Conservation (phyloP, 306 rosid genomes). For the Rosa rugosa region DNA sequence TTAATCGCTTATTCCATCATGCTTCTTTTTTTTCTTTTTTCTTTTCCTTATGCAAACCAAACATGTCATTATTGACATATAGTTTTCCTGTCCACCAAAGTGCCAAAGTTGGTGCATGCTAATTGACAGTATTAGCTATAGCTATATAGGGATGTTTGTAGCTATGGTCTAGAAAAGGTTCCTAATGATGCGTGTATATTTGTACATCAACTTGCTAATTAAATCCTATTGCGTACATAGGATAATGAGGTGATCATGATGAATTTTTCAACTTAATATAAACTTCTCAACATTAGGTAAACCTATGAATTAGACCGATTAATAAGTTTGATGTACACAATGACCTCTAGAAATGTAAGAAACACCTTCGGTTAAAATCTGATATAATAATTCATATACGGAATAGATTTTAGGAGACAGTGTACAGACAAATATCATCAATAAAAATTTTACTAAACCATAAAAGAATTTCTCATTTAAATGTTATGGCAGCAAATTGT, state of each 20-base stretch:
- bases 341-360: background rate
- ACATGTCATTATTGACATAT: background rate
- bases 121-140: background rate
- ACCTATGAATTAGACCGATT: background rate
- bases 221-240: background rate
- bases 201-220: background rate
- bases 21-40: background rate
- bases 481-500: too few species aligned
- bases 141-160: background rate
- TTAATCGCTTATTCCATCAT: background rate
- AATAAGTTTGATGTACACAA: background rate
- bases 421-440: too few species aligned
- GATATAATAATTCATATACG: background rate
- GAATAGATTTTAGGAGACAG: too few species aligned
- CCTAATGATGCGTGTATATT: background rate
- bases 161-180: background rate
- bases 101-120: background rate
- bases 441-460: too few species aligned
- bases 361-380: too few species aligned
- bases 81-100: background rate
- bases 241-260: conserved; percentile 7
- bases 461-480: too few species aligned
- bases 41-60: background rate
- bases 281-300: background rate
- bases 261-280: background rate